phyloP scores from a whole-genome alignment of 306 rosid species.

The barrel medic (Medicago truncatula) region DNA sequence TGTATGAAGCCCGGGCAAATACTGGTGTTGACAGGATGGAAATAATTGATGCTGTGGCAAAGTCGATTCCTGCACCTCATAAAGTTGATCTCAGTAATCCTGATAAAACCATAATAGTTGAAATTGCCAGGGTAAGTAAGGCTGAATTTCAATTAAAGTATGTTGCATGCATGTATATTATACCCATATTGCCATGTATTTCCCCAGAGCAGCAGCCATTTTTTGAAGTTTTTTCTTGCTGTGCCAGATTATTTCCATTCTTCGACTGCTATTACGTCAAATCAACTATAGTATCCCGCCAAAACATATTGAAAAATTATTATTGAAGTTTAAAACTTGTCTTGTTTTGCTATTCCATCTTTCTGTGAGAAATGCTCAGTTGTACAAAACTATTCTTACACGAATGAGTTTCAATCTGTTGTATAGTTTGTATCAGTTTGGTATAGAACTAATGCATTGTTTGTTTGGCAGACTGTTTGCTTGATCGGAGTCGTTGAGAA shows the following conservation, averaged over 20 bases:
- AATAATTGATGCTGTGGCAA: conserved; percentile 85
- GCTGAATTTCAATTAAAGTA: conserved; percentile 11
- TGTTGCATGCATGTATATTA: background rate
- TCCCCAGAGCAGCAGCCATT: background rate
- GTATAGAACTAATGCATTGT: conserved; percentile 28
- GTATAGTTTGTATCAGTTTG: conserved; percentile 1
- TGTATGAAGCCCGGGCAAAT: conserved; percentile 94
- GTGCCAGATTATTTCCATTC: background rate
- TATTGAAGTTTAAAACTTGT: too few species aligned
- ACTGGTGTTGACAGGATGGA: conserved; percentile 89
- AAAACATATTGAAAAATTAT: too few species aligned
- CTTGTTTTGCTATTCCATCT: too few species aligned
- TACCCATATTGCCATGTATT: background rate
- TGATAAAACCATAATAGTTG: conserved; percentile 87
- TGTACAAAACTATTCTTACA: background rate
- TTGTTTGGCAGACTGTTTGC: conserved; percentile 81
- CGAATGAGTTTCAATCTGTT: background rate
- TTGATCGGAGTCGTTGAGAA: conserved; percentile 83
- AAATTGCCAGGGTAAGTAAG: conserved; percentile 81
- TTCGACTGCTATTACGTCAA: conserved; percentile 13
- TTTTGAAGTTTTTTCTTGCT: background rate
- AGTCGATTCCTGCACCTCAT: conserved; percentile 87
- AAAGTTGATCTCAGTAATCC: conserved; percentile 92
- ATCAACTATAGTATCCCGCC: too few species aligned
- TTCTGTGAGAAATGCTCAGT: too few species aligned